Percentiles rank a stretch among this genome's conserved stretches.
phyloP scores from a whole-genome alignment of 345 rosid genomes.

The Eucalyptus urophylla region DNA sequence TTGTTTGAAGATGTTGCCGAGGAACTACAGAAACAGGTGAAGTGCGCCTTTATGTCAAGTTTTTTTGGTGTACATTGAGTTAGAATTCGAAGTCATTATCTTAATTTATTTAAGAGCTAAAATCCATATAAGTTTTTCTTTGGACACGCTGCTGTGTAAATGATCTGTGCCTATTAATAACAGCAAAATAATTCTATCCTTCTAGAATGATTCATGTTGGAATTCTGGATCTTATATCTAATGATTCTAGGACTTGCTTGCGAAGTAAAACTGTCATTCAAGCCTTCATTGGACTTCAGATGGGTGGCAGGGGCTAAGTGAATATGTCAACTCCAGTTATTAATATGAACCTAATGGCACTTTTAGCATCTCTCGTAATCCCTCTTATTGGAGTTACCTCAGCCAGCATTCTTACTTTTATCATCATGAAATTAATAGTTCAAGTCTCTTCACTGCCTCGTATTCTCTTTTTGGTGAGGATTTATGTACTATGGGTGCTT shows the following conservation, averaged over 20 bases:
- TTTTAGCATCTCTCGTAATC: not conserved
- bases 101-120: not conserved
- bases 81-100: not conserved
- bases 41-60: not conserved
- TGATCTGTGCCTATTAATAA: not conserved
- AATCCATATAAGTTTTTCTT: not conserved
- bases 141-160: not conserved
- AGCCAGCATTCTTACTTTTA: not conserved
- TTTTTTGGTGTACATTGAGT: not conserved
- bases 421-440: not conserved
- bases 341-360: not conserved
- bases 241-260: not conserved
- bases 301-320: not conserved
- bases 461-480: not conserved
- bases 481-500: not conserved
- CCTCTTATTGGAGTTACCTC: not conserved
- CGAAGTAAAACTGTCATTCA: not conserved
- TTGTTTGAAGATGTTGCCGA: conserved; percentile 82
- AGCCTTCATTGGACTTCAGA: not conserved
- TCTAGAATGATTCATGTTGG: not conserved
- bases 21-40: conserved; percentile 75
- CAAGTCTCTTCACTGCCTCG: not conserved
- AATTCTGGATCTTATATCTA: not conserved
- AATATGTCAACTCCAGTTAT: not conserved
- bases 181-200: not conserved